Percentiles rank a stretch among this genome's conserved stretches.
phyloP scores from a whole-genome alignment of 2,329 filamentous ascomycete genomes.

The Canariomyces notabilis region DNA sequence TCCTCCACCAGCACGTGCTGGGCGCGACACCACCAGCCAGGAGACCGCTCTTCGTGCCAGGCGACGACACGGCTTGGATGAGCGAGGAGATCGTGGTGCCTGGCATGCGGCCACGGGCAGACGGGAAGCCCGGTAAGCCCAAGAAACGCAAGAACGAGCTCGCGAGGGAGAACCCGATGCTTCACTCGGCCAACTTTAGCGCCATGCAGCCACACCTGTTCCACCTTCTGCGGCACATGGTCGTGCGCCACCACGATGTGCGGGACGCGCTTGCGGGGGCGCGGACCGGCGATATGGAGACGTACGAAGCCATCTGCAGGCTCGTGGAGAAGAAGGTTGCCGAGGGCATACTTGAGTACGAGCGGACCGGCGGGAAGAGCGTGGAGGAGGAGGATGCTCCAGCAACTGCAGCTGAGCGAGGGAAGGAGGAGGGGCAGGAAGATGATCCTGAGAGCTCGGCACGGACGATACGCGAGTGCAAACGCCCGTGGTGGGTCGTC shows the following conservation, averaged over 20 bases:
- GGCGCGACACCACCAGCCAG: conserved; percentile 60
- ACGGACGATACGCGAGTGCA: conserved; percentile 66
- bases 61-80: conserved; percentile 47
- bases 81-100: conserved; percentile 25
- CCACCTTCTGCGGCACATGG: conserved; percentile 78
- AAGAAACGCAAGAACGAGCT: conserved; percentile 34
- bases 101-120: conserved; percentile 30
- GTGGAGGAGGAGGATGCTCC: conserved; percentile 35
- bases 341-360: conserved; percentile 65
- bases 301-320: conserved; percentile 69
- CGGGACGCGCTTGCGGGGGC: conserved; percentile 74
- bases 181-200: conserved; percentile 57
- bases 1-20: conserved; percentile 74
- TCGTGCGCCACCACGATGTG: conserved; percentile 74
- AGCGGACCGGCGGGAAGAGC: conserved; percentile 46
- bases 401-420: conserved; percentile 18
- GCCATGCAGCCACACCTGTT: conserved; percentile 91
- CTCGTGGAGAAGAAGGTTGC: conserved; percentile 73
- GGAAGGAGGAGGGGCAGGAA: conserved; percentile 31
- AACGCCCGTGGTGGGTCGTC: conserved; percentile 82
- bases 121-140: conserved; percentile 38
- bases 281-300: conserved; percentile 65
- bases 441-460: conserved; percentile 54
- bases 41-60: conserved; percentile 67
- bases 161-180: conserved; percentile 35